A percentile compares a stretch with the other conserved stretches of the same genome.
Conservation (phyloP, 805 yeast genomes). For the Aciculoconidium aculeatum region DNA sequence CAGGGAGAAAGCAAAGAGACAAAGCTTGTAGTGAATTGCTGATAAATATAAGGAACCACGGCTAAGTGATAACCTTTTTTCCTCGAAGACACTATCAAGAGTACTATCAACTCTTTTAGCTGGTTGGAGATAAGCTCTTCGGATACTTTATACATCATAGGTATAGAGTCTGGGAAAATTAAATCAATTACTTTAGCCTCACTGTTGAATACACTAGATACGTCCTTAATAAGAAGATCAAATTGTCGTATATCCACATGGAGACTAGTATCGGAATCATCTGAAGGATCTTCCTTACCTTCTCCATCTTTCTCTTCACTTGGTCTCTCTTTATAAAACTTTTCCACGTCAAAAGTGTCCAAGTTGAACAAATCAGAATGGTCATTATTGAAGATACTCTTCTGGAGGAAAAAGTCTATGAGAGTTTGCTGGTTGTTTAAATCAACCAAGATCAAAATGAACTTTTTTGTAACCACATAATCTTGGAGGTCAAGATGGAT, state of each 20-base stretch:
- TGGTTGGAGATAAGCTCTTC: constrained; percentile 41
- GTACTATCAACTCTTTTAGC: constrained; percentile 26
- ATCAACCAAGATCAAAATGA: constrained; percentile 29
- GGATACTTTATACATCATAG: constrained; percentile 43
- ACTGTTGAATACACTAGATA: constrained; percentile 32
- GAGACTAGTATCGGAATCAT: not conserved
- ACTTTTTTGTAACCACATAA: constrained; percentile 29
- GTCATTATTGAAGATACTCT: constrained; percentile 35
- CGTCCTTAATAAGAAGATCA: constrained; percentile 18
- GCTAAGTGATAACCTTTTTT: constrained; percentile 23
- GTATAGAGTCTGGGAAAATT: constrained; percentile 39
- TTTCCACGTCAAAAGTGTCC: constrained; percentile 19
- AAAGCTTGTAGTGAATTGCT: constrained; percentile 20
- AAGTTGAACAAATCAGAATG: constrained; percentile 23
- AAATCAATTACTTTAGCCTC: constrained; percentile 34
- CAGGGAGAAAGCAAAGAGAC: constrained; percentile 21
- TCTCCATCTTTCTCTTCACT: not conserved
- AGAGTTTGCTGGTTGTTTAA: constrained; percentile 38
- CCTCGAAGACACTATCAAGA: constrained; percentile 24
- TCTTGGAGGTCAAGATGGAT: constrained; percentile 45
- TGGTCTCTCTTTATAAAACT: constrained; percentile 20
- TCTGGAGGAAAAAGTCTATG: constrained; percentile 39
- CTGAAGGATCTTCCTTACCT: not conserved
- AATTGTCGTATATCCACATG: constrained; percentile 13
- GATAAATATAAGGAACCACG: constrained; percentile 36